phyloP scores from a whole-genome alignment of 345 rosid genomes.

The Arabidopsis suecica region DNA sequence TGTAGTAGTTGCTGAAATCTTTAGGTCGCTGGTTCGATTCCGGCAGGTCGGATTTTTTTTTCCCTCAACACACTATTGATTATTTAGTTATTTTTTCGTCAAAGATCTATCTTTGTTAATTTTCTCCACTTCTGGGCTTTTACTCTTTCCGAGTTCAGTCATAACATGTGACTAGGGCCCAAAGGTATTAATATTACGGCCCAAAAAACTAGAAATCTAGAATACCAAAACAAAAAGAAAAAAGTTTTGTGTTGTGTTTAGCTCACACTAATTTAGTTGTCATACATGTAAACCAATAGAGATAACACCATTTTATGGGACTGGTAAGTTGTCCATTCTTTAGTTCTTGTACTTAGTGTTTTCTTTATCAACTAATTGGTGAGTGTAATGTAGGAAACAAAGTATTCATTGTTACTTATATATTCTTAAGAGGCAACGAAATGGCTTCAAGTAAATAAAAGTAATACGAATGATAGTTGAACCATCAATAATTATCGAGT shows the following conservation, averaged over 20 bases:
- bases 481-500: neutral
- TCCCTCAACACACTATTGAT: too few relatives aligned
- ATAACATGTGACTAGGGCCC: too few relatives aligned
- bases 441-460: neutral
- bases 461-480: neutral
- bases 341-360: neutral
- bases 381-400: neutral
- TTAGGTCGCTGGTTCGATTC: constrained; percentile 48
- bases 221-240: neutral
- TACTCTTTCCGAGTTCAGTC: too few relatives aligned
- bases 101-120: too few relatives aligned
- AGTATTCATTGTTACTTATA: neutral
- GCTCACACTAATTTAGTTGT: neutral
- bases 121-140: neutral
- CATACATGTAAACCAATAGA: neutral
- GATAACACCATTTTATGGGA: neutral
- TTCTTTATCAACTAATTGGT: too few relatives aligned
- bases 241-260: neutral
- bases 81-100: neutral
- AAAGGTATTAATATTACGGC: too few relatives aligned
- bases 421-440: neutral
- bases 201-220: neutral
- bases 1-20: constrained; percentile 60
- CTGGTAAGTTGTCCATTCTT: neutral
- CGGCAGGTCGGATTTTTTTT: constrained; percentile 15